Conservation (phyloP, 371 early-diverging fungal species). For the Saksenaea oblongispora region DNA sequence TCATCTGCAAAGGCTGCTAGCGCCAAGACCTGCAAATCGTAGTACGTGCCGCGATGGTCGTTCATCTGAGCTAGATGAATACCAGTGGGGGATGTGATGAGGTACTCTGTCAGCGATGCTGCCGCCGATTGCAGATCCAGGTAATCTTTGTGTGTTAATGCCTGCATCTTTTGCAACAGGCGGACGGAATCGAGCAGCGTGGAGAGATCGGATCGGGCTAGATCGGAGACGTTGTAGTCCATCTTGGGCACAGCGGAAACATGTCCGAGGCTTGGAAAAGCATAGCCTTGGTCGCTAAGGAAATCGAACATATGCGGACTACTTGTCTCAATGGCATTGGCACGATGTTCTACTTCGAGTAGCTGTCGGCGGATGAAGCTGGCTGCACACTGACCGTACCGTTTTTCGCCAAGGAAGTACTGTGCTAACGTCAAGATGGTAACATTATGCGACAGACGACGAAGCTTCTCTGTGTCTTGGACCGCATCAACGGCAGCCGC, state of each 20-base stretch:
- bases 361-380: conserved; percentile 55
- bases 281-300: conserved; percentile 64
- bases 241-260: conserved; percentile 35
- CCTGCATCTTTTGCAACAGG: conserved; percentile 52
- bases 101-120: conserved; percentile 57
- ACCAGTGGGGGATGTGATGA: conserved; percentile 63
- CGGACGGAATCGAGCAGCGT: conserved; percentile 61
- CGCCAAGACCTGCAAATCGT: conserved; percentile 64
- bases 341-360: conserved; percentile 25
- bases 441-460: conserved; percentile 55
- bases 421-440: conserved; percentile 62
- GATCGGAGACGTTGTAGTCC: conserved; percentile 37
- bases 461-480: conserved; percentile 25
- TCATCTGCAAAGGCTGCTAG: conserved; percentile 68
- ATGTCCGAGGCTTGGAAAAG: conserved; percentile 62
- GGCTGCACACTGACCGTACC: conserved; percentile 64
- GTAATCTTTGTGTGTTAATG: conserved; percentile 65
- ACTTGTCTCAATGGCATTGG: conserved; percentile 42
- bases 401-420: conserved; percentile 59
- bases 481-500: conserved; percentile 25
- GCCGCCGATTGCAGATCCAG: conserved; percentile 57
- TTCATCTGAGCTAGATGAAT: conserved; percentile 61
- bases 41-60: conserved; percentile 64
- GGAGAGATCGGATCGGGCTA: conserved; percentile 51
- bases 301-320: conserved; percentile 53